Base-by-base conservation (phyloP, 2,329 filamentous ascomycete species). In the Sporothrix luriei region DNA sequence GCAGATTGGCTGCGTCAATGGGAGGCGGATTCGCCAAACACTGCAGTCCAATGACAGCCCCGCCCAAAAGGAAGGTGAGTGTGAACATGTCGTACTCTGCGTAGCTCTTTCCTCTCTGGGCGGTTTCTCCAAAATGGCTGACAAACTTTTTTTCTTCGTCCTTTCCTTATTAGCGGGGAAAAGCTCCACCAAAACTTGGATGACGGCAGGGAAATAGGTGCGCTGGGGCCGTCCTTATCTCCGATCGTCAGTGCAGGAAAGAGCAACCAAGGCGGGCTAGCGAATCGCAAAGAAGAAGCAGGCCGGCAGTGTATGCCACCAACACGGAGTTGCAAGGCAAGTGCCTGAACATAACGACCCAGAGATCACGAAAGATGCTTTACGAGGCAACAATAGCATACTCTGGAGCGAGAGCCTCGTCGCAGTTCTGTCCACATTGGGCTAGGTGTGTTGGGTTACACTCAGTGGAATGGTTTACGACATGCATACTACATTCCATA, bases 21-120 rank as follows among this genome's bases (percentile, higher is more conserved):
- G 52, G 33, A 38, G 62, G 62, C 62, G 26, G 40, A 26, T 46
- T 62, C 38, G 13, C 48, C 38, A 49, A 48, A 43, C 10, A 2
- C n/a, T 14, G 11, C 33, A 49, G n/a, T 16, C n/a, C 24, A 33
- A 65, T 21, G 43, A 49, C 61, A 21, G 48, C 62, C 62, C 46
- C 55, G 55, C 55, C 55, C 33, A 61, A 61, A 61, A 16, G n/a
- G 48, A 49, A 51, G 62, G 26, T 21, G 4, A 19, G 29, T 52
- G 33, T 33, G 7, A 7, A 33, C 9, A 7, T 33, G 33, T 33
- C 33, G 33, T 33, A 33, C 33, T 33, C 33, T 9, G 33, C 33
- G 33, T 9, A 54, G 64, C 64, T 55, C 64, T 66, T 55, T 66
- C 64, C 64, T 54, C 33, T 66, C 48, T n/a, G 46, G 24, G 40